These are phyloP conservation scores for Fusarium newnesense DNA, from an alignment of 2,329 filamentous ascomycete genomes.

Conservation along the genomic window DNA sequence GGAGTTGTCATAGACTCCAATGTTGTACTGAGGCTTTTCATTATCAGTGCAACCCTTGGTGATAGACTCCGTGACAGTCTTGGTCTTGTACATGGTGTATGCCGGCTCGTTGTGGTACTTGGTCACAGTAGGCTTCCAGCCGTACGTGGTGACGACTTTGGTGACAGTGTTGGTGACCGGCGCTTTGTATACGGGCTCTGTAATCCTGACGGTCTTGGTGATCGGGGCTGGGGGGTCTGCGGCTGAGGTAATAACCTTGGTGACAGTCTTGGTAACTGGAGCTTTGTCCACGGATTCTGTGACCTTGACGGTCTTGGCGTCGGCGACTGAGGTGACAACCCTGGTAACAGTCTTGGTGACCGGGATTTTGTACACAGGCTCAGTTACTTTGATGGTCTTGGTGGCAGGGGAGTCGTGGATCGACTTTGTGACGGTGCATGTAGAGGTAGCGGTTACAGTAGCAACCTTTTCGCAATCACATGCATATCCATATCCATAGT, in stretches of 20 bases:
- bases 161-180: background rate
- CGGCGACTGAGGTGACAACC: no score
- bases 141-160: background rate
- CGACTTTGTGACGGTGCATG: background rate
- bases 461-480: background rate
- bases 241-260: no score
- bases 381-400: background rate
- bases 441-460: background rate
- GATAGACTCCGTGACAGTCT: background rate
- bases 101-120: slow-evolving; percentile 1
- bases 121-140: slow-evolving; percentile 1
- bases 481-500: background rate
- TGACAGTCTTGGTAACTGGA: background rate
- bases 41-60: background rate
- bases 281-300: background rate
- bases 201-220: background rate
- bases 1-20: background rate
- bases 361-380: background rate
- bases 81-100: slow-evolving; percentile 2
- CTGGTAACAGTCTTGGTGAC: background rate
- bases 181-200: background rate
- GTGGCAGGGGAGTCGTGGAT: background rate
- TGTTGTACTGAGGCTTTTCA: background rate
- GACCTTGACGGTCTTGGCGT: background rate
- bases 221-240: no score